A percentile compares a stretch with the other conserved stretches of the same genome.
Conservation (phyloP, 2,329 filamentous ascomycete species). For the Fusarium decemcellulare region DNA sequence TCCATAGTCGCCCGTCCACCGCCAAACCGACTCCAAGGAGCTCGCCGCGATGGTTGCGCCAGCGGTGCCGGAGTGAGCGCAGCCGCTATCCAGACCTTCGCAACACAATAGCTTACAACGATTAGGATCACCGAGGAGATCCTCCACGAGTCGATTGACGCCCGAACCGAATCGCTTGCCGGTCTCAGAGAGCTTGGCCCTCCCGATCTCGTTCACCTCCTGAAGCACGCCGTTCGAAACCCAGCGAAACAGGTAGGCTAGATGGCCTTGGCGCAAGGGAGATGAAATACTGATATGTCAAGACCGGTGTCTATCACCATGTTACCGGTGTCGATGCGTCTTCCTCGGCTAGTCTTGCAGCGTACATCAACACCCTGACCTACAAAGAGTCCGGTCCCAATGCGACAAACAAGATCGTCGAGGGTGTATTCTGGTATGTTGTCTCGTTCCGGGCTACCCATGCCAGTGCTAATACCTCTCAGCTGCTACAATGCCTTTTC, state of each 20-base stretch:
- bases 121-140: constrained; percentile 92
- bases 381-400: constrained; percentile 87
- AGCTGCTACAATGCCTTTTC: constrained; percentile 99
- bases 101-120: constrained; percentile 40
- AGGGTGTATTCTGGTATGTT: constrained; percentile 90
- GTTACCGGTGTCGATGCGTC: constrained; percentile 97
- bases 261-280: constrained; percentile 25
- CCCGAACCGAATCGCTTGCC: constrained; percentile 89
- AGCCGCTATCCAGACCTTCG: constrained; percentile 18
- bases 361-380: constrained; percentile 98
- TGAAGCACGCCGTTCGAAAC: constrained; percentile 78
- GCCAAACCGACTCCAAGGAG: constrained; percentile 29
- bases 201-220: constrained; percentile 93
- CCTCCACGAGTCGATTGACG: constrained; percentile 90
- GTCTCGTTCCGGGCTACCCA: constrained; percentile 41
- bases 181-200: constrained; percentile 93
- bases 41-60: constrained; percentile 76
- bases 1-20: neutral
- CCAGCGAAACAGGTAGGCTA: constrained; percentile 66
- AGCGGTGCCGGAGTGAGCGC: constrained; percentile 80
- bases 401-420: constrained; percentile 84
- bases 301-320: constrained; percentile 97
- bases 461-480: constrained; percentile 43
- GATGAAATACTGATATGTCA: constrained; percentile 37
- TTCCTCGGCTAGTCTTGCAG: constrained; percentile 94